These are phyloP conservation scores for Penicillium sp. DNA, from an alignment of 2,329 filamentous ascomycete genomes.

Conservation along the genomic window DNA sequence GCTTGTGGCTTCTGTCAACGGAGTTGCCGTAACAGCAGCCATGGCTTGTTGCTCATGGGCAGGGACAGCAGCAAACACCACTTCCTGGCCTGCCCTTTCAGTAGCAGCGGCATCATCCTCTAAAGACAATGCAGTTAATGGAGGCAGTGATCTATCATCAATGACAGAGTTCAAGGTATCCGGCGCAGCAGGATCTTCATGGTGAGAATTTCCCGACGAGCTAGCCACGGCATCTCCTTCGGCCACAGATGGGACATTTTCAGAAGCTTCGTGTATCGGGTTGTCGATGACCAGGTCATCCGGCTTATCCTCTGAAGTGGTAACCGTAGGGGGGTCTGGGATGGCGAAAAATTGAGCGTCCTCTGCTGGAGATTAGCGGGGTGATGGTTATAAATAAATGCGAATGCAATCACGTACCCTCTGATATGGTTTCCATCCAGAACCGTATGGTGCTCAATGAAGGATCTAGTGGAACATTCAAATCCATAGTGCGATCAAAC, in stretches of 20 bases:
- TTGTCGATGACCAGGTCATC: constrained; percentile 34
- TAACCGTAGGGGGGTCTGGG: constrained; percentile 31
- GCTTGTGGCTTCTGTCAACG: constrained; percentile 14
- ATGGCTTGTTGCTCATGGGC: constrained; percentile 30
- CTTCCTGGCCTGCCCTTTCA: constrained; percentile 28
- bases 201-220: constrained; percentile 26
- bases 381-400: background rate
- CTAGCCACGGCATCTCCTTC: constrained; percentile 30
- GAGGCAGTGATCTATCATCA: background rate
- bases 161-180: background rate
- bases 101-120: constrained; percentile 16
- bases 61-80: constrained; percentile 32
- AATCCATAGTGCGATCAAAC: constrained; percentile 36
- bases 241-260: constrained; percentile 16
- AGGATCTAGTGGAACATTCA: constrained; percentile 31
- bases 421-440: constrained; percentile 43
- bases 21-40: constrained; percentile 14
- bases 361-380: constrained; percentile 20
- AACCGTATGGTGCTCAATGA: constrained; percentile 34
- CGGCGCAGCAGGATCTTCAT: background rate
- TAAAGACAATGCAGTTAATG: constrained; percentile 9
- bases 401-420: constrained; percentile 25
- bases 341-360: constrained; percentile 41
- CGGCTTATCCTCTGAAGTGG: constrained; percentile 29
- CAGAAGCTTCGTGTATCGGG: constrained; percentile 25